These are phyloP conservation scores for Torulaspora microellipsoides DNA, from an alignment of 805 yeast species.

Conservation along the genomic window DNA sequence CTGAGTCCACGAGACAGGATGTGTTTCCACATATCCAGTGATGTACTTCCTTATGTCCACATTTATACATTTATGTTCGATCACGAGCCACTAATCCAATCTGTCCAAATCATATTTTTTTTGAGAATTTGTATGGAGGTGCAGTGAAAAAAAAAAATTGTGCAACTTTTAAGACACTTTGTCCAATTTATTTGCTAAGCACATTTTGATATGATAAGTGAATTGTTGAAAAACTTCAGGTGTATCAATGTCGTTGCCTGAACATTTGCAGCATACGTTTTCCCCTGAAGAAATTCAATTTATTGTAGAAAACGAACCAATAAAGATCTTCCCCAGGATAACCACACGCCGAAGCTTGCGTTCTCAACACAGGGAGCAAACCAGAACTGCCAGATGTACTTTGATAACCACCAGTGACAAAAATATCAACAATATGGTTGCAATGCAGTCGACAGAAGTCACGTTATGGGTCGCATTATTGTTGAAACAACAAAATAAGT, in stretches of 20 bases:
- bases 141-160: no score
- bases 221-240: no score
- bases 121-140: no score
- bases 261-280: slow-evolving; percentile 48
- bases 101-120: not conserved
- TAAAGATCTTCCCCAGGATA: slow-evolving; percentile 70
- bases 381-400: slow-evolving; percentile 5
- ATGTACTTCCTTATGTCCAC: not conserved
- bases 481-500: slow-evolving; percentile 77
- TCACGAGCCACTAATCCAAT: not conserved
- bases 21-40: slow-evolving; percentile 20
- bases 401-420: slow-evolving; percentile 38
- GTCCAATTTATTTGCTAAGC: no score
- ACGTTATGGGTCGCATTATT: slow-evolving; percentile 88
- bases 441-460: slow-evolving; percentile 63
- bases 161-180: no score
- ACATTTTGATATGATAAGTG: no score
- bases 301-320: slow-evolving; percentile 72
- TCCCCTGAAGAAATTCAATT: slow-evolving; percentile 77
- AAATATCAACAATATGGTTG: slow-evolving; percentile 36
- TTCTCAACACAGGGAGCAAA: slow-evolving; percentile 1
- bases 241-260: slow-evolving; percentile 57
- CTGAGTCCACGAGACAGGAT: slow-evolving; percentile 8
- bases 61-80: no score
- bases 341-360: slow-evolving; percentile 27